Base-by-base conservation (phyloP, 768 basidiomycete species). In the Rubroboletus pulcherrimus region DNA sequence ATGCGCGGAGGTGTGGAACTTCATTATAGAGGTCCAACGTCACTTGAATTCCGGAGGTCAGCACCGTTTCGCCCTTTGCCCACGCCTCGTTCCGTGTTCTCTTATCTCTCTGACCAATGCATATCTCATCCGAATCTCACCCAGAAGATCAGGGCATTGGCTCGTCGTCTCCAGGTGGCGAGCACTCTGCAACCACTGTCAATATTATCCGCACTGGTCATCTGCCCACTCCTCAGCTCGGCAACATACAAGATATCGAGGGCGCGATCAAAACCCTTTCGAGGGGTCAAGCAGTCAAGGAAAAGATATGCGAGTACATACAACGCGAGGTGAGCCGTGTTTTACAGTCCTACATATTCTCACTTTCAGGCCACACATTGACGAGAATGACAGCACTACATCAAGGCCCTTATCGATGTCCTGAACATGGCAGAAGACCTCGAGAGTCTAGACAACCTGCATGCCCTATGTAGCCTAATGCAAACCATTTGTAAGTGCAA, bases 1-100 rank as follows among this genome's bases (percentile, higher is more conserved):
- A 31, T 99, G 96, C 63, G 80, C 86, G 33, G 94, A 98, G 75
- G 91, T 98, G 47, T 99, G 97, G 96, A 90, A 89, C 64, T 99
- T 98, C 71, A 96, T 99, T 63, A 75, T 82, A 58, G 92, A 96
- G 66, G 92, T 98, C 33, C 92, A 94, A 71, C 81, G 85, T 56
- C 93, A 95, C 67, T 80, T 93, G 79, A 83, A 83, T 63, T 72
- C 73, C 26, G 75, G 75, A 71, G 83, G 86, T 89, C 59, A 62
- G 83, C 75, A 55, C 49, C 30, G 37, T 56, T 51, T 49, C 35
- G 45, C 62, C 71, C 64, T 68, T 56, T 26, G 48, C 63, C 53
- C 61, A 61, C 26, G 19, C 50, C 37, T 34, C 41, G 35, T 51
- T 49, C 37, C 37, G 43, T 54, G 49, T 48, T 34, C 21, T 54